These are phyloP conservation scores for Elsinoe arachidis DNA, from an alignment of 2,329 filamentous ascomycete genomes.

Conservation along the genomic window DNA sequence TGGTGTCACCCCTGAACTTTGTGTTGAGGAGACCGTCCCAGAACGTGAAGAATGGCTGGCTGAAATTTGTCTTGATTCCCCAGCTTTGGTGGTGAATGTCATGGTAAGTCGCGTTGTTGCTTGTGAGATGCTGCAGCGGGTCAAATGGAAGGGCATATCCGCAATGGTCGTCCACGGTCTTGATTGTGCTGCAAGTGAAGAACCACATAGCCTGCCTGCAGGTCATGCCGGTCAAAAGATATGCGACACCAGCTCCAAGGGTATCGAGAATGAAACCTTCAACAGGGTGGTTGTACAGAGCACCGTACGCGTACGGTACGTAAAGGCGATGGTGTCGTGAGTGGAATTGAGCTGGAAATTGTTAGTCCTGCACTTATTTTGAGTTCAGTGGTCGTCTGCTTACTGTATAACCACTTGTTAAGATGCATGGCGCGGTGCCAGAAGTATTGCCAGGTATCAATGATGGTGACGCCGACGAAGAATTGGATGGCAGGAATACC, in stretches of 20 bases:
- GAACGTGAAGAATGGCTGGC: conserved; percentile 85
- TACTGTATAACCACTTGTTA: conserved; percentile 95
- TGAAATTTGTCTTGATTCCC: conserved; percentile 90
- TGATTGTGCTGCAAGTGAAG: conserved; percentile 81
- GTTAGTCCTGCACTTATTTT: conserved; percentile 20
- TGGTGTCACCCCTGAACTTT: conserved; percentile 62
- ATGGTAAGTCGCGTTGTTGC: conserved; percentile 94
- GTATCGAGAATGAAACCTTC: conserved; percentile 94
- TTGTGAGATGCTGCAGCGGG: conserved; percentile 80
- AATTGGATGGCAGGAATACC: conserved; percentile 72
- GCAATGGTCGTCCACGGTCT: conserved; percentile 96
- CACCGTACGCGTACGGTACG: conserved; percentile 93
- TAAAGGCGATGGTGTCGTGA: conserved; percentile 94
- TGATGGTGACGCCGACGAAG: conserved; percentile 59
- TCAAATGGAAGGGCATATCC: conserved; percentile 95
- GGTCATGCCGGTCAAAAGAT: conserved; percentile 75
- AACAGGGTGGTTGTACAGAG: conserved; percentile 91
- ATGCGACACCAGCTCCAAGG: conserved; percentile 73
- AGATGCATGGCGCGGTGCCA: conserved; percentile 93
- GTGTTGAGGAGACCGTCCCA: conserved; percentile 82
- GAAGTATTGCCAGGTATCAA: conserved; percentile 99
- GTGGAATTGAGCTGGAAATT: conserved; percentile 66
- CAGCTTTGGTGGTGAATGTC: conserved; percentile 98
- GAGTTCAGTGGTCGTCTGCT: conserved; percentile 31
- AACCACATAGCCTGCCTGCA: conserved; percentile 79